A percentile compares a stretch with the other conserved stretches of the same genome.
phyloP scores from a whole-genome alignment of 2,329 filamentous ascomycete genomes.

The Neurospora sp. region DNA sequence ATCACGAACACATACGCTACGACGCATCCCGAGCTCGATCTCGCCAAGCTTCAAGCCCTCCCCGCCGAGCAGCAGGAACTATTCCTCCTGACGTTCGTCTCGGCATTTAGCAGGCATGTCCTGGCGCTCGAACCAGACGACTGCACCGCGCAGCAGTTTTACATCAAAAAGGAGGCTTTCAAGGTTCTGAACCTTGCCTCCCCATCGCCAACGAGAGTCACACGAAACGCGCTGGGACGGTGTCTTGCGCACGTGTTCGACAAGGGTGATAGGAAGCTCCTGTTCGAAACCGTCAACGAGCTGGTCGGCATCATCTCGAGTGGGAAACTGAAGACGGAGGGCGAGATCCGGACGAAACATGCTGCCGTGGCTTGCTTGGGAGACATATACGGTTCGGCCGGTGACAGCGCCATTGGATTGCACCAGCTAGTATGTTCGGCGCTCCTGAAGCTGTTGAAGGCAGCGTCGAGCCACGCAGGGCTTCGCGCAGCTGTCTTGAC shows the following conservation, averaged over 20 bases:
- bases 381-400: conserved; percentile 81
- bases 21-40: conserved; percentile 69
- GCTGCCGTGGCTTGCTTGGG: conserved; percentile 81
- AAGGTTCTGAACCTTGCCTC: conserved; percentile 78
- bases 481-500: conserved; percentile 69
- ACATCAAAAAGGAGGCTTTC: conserved; percentile 88
- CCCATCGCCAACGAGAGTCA: conserved; percentile 75
- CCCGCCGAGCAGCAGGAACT: conserved; percentile 93
- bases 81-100: conserved; percentile 81
- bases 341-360: conserved; percentile 71
- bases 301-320: conserved; percentile 61
- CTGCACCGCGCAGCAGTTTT: conserved; percentile 79
- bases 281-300: conserved; percentile 93
- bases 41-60: conserved; percentile 78
- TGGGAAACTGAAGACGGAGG: conserved; percentile 65
- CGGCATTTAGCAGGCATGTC: conserved; percentile 73
- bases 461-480: conserved; percentile 69
- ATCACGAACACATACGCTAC: conserved; percentile 26
- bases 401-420: conserved; percentile 81
- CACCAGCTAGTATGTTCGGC: conserved; percentile 64
- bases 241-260: conserved; percentile 75
- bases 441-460: conserved; percentile 70
- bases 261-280: conserved; percentile 78
- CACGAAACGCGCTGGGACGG: conserved; percentile 79
- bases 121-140: conserved; percentile 63